These are phyloP conservation scores for Trichosporon sp. DNA, from an alignment of 1,284 basidiomycete genomes.

Conservation along the genomic window DNA sequence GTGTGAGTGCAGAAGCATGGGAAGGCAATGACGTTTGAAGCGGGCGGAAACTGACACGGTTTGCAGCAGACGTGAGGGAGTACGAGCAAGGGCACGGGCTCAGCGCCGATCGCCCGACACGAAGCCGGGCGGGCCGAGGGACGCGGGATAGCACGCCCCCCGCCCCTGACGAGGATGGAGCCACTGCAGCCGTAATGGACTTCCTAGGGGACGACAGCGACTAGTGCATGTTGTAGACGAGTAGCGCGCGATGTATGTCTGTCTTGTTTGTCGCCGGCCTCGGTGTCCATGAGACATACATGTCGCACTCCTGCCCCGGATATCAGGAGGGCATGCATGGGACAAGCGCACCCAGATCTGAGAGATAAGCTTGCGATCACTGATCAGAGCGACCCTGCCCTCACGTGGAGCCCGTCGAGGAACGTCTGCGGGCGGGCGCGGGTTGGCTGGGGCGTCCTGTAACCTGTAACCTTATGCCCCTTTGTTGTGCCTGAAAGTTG, in stretches of 20 bases:
- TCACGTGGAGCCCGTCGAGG: not conserved
- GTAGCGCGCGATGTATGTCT: not conserved
- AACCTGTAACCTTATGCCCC: not conserved
- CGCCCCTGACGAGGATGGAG: constrained; percentile 3
- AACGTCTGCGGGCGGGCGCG: not conserved
- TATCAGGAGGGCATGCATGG: not conserved
- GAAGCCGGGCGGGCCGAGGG: constrained; percentile 8
- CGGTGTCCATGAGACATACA: not conserved
- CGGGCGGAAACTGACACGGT: not conserved
- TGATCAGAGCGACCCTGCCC: not conserved
- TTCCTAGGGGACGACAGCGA: constrained; percentile 18
- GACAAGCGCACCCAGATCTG: not conserved
- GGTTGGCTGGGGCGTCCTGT: not conserved
- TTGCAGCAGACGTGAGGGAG: constrained; percentile 48
- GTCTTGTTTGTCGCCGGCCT: too few species aligned
- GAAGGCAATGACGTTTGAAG: not conserved
- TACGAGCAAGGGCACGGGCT: constrained; percentile 46
- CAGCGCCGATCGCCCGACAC: constrained; percentile 13
- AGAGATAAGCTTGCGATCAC: not conserved
- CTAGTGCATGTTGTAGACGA: not conserved
- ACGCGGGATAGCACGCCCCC: not conserved
- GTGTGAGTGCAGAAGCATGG: constrained; percentile 52
- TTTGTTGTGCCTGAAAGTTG: not conserved
- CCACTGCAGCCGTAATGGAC: constrained; percentile 20
- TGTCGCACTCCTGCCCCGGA: not conserved